Evolutionary conservation across 495 filamentous ascomycete genomes (phyloP), one percentile per base, ranked within the genome.

Genomic region (Tetracladium marchalianum): DNA sequence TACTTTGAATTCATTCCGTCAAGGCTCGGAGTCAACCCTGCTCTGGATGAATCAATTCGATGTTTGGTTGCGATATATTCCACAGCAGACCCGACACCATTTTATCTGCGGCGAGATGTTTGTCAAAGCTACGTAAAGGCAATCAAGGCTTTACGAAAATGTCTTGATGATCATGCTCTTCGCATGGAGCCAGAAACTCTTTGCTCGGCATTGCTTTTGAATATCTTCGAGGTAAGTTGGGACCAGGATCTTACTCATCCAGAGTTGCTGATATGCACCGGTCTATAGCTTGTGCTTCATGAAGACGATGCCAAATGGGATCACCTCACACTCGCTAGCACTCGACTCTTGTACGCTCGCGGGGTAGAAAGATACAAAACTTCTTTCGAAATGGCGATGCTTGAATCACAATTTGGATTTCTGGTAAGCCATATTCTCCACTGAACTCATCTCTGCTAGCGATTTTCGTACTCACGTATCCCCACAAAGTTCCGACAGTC

Each of bases 131-230:
- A 50, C 31, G 27, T 24, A 15, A 45, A 15, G 32, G 48, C 48
- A 4, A n/a, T 50, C 7, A 10, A 11, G 11, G 39, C 41, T 8
- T 16, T 50, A 15, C 17, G 48, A 5, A 1, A 1, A 12, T 45
- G 16, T 36, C 35, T 50, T 0, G 31, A 27, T 12, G 35, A 50
- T 38, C 11, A 0, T 12, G 6, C 13, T 19, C 2, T 16, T 4
- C 10, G 19, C 2, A 39, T 44, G 48, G 35, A 39, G 10, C 16
- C 41, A 12, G 41, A 50, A 13, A 45, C 42, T 1, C 36, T 50
- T n/a, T 50, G 48, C 18, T 41, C 48, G 7, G 44, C 48, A 16
- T 40, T 50, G 12, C 22, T 50, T 13, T 27, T 50, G 6, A 41
- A 50, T 18, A 40, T 50, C 0, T 50, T 18, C 24, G 48, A 50